Base-by-base conservation (phyloP, 495 filamentous ascomycete species). In the Penicillium antarcticum region DNA sequence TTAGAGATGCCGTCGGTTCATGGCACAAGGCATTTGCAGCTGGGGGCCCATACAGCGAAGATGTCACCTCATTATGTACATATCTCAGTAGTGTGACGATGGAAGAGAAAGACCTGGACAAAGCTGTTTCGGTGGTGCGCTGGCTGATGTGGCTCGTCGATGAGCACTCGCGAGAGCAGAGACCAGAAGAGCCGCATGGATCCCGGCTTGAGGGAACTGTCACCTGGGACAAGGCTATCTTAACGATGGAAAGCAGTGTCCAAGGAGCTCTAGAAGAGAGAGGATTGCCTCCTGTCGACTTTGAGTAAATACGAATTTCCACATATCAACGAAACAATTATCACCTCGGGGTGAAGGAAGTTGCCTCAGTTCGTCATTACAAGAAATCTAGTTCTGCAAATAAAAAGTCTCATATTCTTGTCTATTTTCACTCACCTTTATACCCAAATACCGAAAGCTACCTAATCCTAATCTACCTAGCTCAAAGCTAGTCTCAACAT, bases 81-180 rank as follows among this genome's bases (percentile, higher is more conserved):
- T 95, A 95, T 68, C 58, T 96, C 26, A 72, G 60, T 7, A 75
- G 76, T 29, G 89, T 96, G 6, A 79, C 92, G 0, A 31, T 65
- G 3, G 84, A 89, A 23, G 91, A 96, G 67, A 72, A 76, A 51
- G 81, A 96, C 63, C 73, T 95, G 69, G 82, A 79, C 14, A 94
- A 94, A 66, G 87, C 81, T 4, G 77, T 82, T 0, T 79, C 77
- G 5, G 68, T 91, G 5, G 75, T 85, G 1, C 79, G 71, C 53
- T 95, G 90, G 89, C 45, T 95, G 26, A 77, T 62, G 12, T 91
- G 86, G 83, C 66, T 91, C 2, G 68, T 94, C 21, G 80, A 79
- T 23, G 82, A 86, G 36, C 67, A 66, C 8, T 37, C 43, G 23
- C 35, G 53, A 17, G 33, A 43, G 17, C 56, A 33, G 4, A 43